phyloP scores from a whole-genome alignment of 2,329 filamentous ascomycete species.

The Grosmannia serpens region DNA sequence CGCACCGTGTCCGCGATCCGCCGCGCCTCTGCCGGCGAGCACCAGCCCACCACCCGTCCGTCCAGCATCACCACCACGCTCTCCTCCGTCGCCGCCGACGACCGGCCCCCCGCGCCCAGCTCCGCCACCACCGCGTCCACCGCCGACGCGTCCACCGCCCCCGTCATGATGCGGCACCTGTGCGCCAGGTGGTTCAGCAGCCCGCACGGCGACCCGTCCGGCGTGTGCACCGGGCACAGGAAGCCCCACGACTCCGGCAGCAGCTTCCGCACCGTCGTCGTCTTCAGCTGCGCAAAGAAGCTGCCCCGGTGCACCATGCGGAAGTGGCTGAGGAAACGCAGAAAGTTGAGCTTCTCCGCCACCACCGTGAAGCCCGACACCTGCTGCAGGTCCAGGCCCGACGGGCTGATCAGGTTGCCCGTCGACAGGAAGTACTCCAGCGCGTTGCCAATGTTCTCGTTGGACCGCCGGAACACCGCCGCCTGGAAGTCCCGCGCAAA shows the following conservation, averaged over 20 bases:
- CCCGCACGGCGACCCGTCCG: slow-evolving; percentile 90
- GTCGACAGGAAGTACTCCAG: slow-evolving; percentile 96
- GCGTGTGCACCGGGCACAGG: slow-evolving; percentile 92
- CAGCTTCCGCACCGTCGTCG: slow-evolving; percentile 90
- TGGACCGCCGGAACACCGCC: slow-evolving; percentile 68
- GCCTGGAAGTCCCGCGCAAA: slow-evolving; percentile 72
- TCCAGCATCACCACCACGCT: slow-evolving; percentile 86
- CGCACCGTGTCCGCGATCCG: slow-evolving; percentile 76
- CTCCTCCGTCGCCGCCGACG: slow-evolving; percentile 69
- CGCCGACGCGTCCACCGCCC: slow-evolving; percentile 59
- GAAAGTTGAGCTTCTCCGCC: slow-evolving; percentile 97
- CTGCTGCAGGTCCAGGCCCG: slow-evolving; percentile 88
- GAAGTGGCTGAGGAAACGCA: slow-evolving; percentile 97
- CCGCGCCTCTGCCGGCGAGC: slow-evolving; percentile 70
- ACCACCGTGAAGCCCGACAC: slow-evolving; percentile 92
- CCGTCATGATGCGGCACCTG: slow-evolving; percentile 82
- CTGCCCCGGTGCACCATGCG: slow-evolving; percentile 98
- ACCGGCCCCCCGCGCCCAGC: slow-evolving; percentile 65
- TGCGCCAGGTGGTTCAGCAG: slow-evolving; percentile 90
- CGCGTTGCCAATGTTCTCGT: slow-evolving; percentile 76
- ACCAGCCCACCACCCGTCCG: slow-evolving; percentile 82
- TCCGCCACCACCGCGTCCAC: slow-evolving; percentile 65
- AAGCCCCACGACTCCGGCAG: slow-evolving; percentile 97
- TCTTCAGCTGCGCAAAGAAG: slow-evolving; percentile 97
- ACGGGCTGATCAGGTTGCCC: slow-evolving; percentile 83